Evolutionary conservation across 2,329 filamentous ascomycete species (phyloP).

Genomic region (Setomelanomma holmii): DNA sequence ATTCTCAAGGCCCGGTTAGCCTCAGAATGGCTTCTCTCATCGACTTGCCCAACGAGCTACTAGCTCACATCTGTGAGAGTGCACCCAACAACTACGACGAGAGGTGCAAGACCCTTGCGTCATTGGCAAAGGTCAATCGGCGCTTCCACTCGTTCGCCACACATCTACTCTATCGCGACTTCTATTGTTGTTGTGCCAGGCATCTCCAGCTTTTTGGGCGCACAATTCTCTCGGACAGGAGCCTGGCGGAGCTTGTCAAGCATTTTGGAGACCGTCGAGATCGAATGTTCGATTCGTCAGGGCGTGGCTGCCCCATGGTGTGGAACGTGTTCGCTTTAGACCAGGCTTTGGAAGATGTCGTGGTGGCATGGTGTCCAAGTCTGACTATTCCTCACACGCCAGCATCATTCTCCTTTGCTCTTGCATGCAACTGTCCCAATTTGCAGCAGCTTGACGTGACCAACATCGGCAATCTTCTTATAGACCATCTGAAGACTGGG

Average conservation of each 20-base stretch:
- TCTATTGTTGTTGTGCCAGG: neutral
- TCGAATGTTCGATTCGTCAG: neutral
- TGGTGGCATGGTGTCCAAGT: neutral
- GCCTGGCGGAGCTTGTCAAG: neutral
- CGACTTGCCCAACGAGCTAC: slow-evolving; percentile 5
- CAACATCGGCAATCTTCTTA: neutral
- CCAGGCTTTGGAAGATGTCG: neutral
- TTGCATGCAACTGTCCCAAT: neutral
- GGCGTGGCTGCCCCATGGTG: neutral
- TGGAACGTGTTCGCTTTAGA: neutral
- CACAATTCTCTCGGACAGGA: neutral
- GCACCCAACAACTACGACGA: neutral
- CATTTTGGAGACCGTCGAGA: neutral
- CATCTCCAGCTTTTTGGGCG: neutral
- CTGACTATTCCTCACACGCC: neutral
- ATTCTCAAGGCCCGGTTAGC: neutral
- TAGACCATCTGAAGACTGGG: neutral
- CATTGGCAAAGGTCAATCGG: neutral
- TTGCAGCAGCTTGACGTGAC: neutral
- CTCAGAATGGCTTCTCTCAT: neutral
- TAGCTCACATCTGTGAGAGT: slow-evolving; percentile 1
- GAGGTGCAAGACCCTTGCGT: neutral
- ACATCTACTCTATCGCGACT: slow-evolving; percentile 2
- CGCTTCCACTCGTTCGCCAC: slow-evolving; percentile 3
- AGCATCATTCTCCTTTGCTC: neutral